phyloP scores from a whole-genome alignment of 2,329 filamentous ascomycete species.

The Metarhizium album region DNA sequence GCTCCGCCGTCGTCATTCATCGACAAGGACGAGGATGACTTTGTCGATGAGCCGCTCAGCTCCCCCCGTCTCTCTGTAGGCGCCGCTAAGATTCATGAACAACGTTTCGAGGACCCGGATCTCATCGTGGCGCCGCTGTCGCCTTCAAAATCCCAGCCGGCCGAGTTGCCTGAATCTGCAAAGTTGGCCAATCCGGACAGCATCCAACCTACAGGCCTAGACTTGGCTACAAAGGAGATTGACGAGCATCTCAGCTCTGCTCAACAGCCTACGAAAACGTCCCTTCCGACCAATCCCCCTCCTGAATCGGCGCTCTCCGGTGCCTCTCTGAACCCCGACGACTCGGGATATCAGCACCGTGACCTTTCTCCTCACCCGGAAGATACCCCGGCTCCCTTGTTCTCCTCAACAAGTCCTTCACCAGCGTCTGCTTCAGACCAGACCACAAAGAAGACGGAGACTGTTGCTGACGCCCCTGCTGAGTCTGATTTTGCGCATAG shows the following conservation, averaged over 20 bases:
- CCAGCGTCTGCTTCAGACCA: background rate
- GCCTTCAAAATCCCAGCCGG: constrained; percentile 29
- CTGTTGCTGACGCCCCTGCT: constrained; percentile 5
- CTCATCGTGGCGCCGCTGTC: constrained; percentile 48
- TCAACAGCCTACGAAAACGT: background rate
- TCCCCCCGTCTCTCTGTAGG: constrained; percentile 55
- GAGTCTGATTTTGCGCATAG: background rate
- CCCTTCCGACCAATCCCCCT: background rate
- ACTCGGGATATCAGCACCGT: constrained; percentile 11
- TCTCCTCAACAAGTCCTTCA: constrained; percentile 16
- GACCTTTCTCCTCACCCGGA: constrained; percentile 47
- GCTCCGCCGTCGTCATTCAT: constrained; percentile 19
- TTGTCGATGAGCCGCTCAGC: constrained; percentile 67
- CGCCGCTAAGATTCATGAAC: constrained; percentile 42
- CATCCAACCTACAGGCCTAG: background rate
- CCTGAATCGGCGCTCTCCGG: constrained; percentile 11
- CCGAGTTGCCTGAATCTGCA: background rate
- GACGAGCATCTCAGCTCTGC: background rate
- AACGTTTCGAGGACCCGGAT: constrained; percentile 43
- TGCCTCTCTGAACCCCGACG: constrained; percentile 6
- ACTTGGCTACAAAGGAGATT: background rate
- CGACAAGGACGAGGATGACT: constrained; percentile 56
- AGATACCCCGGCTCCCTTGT: constrained; percentile 57
- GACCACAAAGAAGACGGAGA: background rate
- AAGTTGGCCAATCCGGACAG: background rate